A percentile compares a stretch with the other conserved stretches of the same genome.
Evolutionary conservation across 2,329 filamentous ascomycete species (phyloP).

Genomic region (Fusarium staphyleae): DNA sequence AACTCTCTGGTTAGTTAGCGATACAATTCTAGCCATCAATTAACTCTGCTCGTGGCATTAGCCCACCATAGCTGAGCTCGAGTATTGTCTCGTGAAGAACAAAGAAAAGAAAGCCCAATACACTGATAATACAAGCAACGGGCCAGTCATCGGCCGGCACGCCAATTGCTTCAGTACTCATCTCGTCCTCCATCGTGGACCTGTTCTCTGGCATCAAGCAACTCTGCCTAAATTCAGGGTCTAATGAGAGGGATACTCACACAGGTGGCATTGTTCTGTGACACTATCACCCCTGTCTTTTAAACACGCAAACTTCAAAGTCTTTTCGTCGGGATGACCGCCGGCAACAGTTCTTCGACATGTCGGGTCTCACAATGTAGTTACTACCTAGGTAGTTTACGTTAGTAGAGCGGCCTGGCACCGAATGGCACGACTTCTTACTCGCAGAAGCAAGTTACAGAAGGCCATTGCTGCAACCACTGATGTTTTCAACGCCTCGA

Average conservation of each 20-base stretch:
- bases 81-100: too few species aligned
- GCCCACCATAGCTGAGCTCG: too few species aligned
- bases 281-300: constrained; percentile 11
- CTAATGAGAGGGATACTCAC: constrained; percentile 11
- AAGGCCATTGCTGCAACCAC: constrained; percentile 33
- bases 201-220: constrained; percentile 2
- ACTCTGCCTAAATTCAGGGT: constrained; percentile 25
- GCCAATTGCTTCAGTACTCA: background rate
- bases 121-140: constrained; percentile 16
- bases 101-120: too few species aligned
- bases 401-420: constrained; percentile 2
- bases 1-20: too few species aligned
- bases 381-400: too few species aligned
- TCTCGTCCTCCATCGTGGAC: too few species aligned
- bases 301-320: background rate
- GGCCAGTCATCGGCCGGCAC: constrained; percentile 20
- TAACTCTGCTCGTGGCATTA: too few species aligned
- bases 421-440: constrained; percentile 37
- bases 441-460: constrained; percentile 30
- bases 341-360: background rate
- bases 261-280: background rate
- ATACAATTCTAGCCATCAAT: too few species aligned
- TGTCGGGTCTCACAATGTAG: too few species aligned
- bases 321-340: constrained; percentile 1
- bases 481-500: constrained; percentile 21